Evolutionary conservation across 208 protist species (phyloP).

Genomic region (Trypanosoma congolense): DNA sequence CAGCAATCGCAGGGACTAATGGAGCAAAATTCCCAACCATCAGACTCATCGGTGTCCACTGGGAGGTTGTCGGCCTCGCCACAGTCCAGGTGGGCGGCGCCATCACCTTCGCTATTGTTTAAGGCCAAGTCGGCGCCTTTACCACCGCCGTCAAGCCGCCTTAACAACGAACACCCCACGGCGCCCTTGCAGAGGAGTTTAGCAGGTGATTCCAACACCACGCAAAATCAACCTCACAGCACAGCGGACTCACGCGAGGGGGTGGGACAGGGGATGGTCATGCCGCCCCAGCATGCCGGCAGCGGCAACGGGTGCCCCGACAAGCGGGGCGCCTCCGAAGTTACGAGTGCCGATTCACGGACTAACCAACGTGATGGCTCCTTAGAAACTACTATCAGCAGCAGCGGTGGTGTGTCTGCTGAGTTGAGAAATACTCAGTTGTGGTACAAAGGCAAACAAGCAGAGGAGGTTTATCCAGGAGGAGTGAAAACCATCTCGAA

Average conservation of each 20-base stretch:
- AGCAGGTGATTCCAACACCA: background rate
- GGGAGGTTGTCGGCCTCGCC: background rate
- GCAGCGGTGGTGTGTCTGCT: background rate
- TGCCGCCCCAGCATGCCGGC: background rate
- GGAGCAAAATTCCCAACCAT: background rate
- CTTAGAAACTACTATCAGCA: too few species aligned
- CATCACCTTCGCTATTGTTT: background rate
- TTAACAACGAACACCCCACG: background rate
- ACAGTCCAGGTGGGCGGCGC: background rate
- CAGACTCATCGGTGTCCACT: background rate
- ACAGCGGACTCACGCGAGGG: background rate
- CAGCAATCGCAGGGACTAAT: background rate
- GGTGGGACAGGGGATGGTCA: background rate
- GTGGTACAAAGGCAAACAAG: background rate
- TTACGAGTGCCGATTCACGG: too few species aligned
- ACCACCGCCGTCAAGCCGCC: background rate
- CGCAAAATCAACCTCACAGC: background rate
- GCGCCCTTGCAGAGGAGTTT: background rate
- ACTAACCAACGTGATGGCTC: too few species aligned
- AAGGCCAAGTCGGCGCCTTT: background rate
- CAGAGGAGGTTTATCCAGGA: background rate
- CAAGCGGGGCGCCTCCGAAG: background rate
- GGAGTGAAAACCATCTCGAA: conserved; percentile 4
- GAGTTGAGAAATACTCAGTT: background rate
- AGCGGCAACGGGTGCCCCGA: background rate